Evolutionary conservation across 164 flowering plant species (phyloP), one percentile per base, ranked within the genome.

Genomic region (Litsea cubeba): DNA sequence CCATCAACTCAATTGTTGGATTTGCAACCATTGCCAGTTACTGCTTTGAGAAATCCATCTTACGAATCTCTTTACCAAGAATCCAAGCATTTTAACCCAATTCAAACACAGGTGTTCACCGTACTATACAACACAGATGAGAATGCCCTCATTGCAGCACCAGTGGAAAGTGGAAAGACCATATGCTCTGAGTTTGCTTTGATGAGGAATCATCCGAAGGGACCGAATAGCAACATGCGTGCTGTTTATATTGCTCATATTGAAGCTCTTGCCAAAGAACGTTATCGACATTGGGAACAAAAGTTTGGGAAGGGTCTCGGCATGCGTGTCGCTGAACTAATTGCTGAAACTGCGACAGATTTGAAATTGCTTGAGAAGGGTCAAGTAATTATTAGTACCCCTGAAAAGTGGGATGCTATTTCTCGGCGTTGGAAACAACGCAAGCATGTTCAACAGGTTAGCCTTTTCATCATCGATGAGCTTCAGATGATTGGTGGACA

Each of bases 151-250:
- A 97, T 94, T 77, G 98, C 99, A 50, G 98, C 99, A 4, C 97
- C 98, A 30, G 91, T 97, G 12, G 99, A 98, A 28, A 94, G 98
- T 83, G 99, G 98, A 72, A 95, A 95, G 85, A 95, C 97, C 12
- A 92, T 96, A 65, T 95, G 98, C 87, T 97, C 95, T 0, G 98
- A 95, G 81, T 95, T 95, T 88, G 93, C 98, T 65, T 75, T 94
- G 64, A 69, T 95, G 75, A 87, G 97, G 76, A 94, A 95, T 82
- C 96, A 85, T 82, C 97, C 92, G 71, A 89, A 88, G 72, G 91
- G 92, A 40, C 71, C 88, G 54, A 90, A 89, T 1, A 82, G 82
- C 73, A 71, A 78, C 68, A 85, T 93, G 88, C 91, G 98, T 54
- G 95, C 81, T 76, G 95, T 95, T 1, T 95, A 93, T 79, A 86